Base-by-base conservation (phyloP, 2,329 filamentous ascomycete species). In the Microcyclosporella mali region DNA sequence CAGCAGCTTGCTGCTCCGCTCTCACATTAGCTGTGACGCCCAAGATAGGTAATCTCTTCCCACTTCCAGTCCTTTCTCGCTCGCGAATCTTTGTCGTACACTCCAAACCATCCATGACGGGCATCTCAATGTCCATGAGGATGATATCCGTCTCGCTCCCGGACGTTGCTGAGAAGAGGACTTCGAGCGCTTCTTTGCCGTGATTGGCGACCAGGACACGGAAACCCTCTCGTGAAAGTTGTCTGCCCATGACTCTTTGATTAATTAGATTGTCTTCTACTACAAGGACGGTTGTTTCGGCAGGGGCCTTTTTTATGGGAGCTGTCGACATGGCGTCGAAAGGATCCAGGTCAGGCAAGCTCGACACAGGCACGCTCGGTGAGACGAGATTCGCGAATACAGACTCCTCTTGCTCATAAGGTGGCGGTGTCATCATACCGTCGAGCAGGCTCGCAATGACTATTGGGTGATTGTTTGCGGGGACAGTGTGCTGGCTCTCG, bases 1-100 rank as follows among this genome's bases (percentile, higher is more conserved):
- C 84, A 51, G 74, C 78, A 45, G 75, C 32, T 30, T 49, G 48
- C 34, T 53, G 14, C 85, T 78, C 56, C 84, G 81, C 43, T 69
- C 67, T 25, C 73, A 69, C 41, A 84, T 74, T 88, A 1, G 85
- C 85, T 16, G 84, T 88, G n/a, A 84, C 81, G 10, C 81, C 82
- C 52, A 87, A 82, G 50, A 85, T 84, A 2, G 82, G 82, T 9
- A 86, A 75, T 37, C 36, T 75, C 25, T 7, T 17, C 36, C 28
- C 9, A 19, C 16, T 29, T 14, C 21, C 27, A n/a, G 33, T 31
- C 12, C 45, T 31, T 30, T 41, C 34, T 33, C 54, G 41, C 35
- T 47, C 29, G 14, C 58, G 44, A 18, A 60, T 60, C 2, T 37
- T 40, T 4, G 43, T 32, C 4, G 56, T 53, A 18, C 57, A 59